A percentile compares a stretch with the other conserved stretches of the same genome.
phyloP scores from a whole-genome alignment of 2,329 filamentous ascomycete genomes.

The Massarina eburnea region DNA sequence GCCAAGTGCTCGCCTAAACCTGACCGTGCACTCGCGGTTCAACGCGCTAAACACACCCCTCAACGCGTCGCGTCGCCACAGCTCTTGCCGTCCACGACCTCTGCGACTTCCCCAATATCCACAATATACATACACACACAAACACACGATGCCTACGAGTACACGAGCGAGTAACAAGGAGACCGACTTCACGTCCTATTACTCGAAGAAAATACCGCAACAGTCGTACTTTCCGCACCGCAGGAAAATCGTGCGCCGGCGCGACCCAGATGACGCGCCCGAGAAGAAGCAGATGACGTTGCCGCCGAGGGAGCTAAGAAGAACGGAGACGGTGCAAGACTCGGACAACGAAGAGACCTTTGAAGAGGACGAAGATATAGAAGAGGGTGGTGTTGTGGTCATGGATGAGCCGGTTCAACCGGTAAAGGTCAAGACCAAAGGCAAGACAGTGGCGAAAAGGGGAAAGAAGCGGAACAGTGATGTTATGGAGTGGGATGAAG shows the following conservation, averaged over 20 bases:
- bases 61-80: constrained; percentile 26
- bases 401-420: background rate
- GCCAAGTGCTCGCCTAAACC: background rate
- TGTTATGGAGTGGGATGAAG: constrained; percentile 5
- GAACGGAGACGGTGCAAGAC: constrained; percentile 11
- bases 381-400: constrained; percentile 4
- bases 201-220: constrained; percentile 32
- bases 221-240: constrained; percentile 32
- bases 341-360: constrained; percentile 12
- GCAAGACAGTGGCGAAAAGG: constrained; percentile 4
- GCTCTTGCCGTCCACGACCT: background rate
- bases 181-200: constrained; percentile 30
- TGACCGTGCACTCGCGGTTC: background rate
- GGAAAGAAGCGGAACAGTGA: constrained; percentile 21
- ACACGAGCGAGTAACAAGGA: constrained; percentile 31
- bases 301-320: constrained; percentile 30
- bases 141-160: constrained; percentile 28
- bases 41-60: constrained; percentile 19
- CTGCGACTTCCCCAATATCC: background rate
- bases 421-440: background rate
- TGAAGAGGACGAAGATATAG: constrained; percentile 8
- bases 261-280: constrained; percentile 8
- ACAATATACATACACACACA: background rate
- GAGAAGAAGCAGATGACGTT: constrained; percentile 32
- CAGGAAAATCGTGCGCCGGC: constrained; percentile 31